These are phyloP conservation scores for Hondaea fermentalgiana DNA, from an alignment of 108 stramenopile species.

Conservation along the genomic window DNA sequence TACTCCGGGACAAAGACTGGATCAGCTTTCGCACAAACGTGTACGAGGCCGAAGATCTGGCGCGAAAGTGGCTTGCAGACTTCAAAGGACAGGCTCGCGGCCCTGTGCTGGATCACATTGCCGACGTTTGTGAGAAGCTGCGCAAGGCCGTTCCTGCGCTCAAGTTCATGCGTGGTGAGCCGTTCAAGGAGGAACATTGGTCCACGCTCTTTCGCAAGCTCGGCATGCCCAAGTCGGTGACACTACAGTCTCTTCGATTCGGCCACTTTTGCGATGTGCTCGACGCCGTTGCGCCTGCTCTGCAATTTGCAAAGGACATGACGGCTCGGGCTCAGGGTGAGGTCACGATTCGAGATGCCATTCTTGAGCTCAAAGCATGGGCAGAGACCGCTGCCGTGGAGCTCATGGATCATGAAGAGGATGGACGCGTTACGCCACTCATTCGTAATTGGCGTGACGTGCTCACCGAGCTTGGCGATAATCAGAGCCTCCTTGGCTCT, in stretches of 20 bases:
- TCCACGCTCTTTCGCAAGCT: conserved; percentile 48
- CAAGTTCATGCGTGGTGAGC: conserved; percentile 55
- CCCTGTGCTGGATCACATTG: conserved; percentile 26
- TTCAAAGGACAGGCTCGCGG: conserved; percentile 35
- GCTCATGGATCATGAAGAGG: conserved; percentile 42
- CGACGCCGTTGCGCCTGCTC: conserved; percentile 25
- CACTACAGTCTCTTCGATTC: conserved; percentile 47
- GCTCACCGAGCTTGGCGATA: conserved; percentile 62
- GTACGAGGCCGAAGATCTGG: conserved; percentile 52
- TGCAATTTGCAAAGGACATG: conserved; percentile 55
- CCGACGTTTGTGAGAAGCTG: conserved; percentile 38
- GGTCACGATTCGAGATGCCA: conserved; percentile 56
- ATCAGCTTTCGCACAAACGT: conserved; percentile 48
- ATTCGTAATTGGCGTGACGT: conserved; percentile 58
- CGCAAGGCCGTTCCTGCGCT: conserved; percentile 42
- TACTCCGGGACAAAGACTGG: conserved; percentile 45
- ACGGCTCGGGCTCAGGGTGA: conserved; percentile 53
- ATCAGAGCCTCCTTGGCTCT: conserved; percentile 50
- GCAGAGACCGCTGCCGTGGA: conserved; percentile 46
- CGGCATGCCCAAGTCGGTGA: conserved; percentile 34
- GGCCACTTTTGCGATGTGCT: conserved; percentile 41
- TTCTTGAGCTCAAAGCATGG: conserved; percentile 57
- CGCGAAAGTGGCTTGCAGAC: conserved; percentile 42
- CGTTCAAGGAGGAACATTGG: conserved; percentile 65
- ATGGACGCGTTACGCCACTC: conserved; percentile 37